Percentiles rank a stretch among this genome's conserved stretches.
phyloP scores from a whole-genome alignment of 2,329 filamentous ascomycete species.

The Pseudogymnoascus sp. region DNA sequence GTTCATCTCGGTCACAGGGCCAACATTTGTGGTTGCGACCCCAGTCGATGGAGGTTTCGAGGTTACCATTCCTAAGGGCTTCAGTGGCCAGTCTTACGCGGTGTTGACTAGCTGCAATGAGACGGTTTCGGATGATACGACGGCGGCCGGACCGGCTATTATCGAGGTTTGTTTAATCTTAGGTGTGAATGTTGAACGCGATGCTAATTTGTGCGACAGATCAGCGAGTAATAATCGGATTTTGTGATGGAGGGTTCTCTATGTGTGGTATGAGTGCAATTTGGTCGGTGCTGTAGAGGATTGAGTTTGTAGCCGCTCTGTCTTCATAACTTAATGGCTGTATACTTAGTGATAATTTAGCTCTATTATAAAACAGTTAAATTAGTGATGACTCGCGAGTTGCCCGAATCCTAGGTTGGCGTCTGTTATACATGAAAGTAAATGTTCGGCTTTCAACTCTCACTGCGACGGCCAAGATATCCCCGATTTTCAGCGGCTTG shows the following conservation, averaged over 20 bases:
- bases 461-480: not conserved
- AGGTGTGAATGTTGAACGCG: not conserved
- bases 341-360: not conserved
- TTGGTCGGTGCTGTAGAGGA: not conserved
- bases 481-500: not conserved
- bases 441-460: not conserved
- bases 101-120: constrained; percentile 31
- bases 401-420: not conserved
- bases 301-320: not conserved
- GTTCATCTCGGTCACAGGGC: constrained; percentile 33
- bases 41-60: constrained; percentile 20
- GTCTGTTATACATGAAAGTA: not conserved
- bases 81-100: constrained; percentile 33
- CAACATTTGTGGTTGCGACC: constrained; percentile 25
- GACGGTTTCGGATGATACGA: constrained; percentile 28
- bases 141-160: constrained; percentile 29
- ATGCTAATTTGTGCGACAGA: not conserved
- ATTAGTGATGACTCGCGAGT: not conserved
- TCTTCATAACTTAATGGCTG: not conserved
- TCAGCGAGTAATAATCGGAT: not conserved
- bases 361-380: not conserved
- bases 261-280: not conserved
- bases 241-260: not conserved
- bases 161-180: constrained; percentile 20
- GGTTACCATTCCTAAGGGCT: constrained; percentile 25